Conservation (phyloP, 495 filamentous ascomycete genomes). For the Friedmanniomyces endolithicus region DNA sequence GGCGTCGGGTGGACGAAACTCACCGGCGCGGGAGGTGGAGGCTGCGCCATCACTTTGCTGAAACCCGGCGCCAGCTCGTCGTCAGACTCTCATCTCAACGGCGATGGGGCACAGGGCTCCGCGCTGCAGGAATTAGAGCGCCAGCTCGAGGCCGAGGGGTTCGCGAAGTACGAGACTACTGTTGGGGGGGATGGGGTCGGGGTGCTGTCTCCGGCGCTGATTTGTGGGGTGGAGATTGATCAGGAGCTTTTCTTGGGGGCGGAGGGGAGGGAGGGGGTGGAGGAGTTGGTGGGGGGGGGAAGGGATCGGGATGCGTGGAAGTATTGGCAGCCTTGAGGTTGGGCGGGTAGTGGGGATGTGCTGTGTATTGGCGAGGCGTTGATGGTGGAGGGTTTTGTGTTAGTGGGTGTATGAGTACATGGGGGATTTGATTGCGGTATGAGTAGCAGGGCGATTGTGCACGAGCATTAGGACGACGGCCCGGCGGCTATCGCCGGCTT, state of each 20-base stretch:
- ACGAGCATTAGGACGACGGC: background rate
- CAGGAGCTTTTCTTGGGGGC: slow-evolving; percentile 81
- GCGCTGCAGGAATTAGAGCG: slow-evolving; percentile 45
- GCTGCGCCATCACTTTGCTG: slow-evolving; percentile 84
- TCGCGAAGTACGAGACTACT: slow-evolving; percentile 71
- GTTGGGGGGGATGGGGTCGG: slow-evolving; percentile 86
- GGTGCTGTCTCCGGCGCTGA: slow-evolving; percentile 78
- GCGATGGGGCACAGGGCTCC: slow-evolving; percentile 12
- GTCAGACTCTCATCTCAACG: slow-evolving; percentile 21
- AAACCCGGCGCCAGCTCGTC: slow-evolving; percentile 40
- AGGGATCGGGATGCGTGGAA: slow-evolving; percentile 77
- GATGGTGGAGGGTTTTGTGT: background rate
- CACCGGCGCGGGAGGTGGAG: slow-evolving; percentile 88
- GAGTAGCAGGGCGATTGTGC: background rate
- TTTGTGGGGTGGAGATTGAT: slow-evolving; percentile 81
- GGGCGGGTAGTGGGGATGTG: background rate
- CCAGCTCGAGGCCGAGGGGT: slow-evolving; percentile 62
- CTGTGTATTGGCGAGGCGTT: slow-evolving; percentile 3
- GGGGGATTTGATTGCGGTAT: background rate
- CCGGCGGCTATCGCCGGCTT: background rate
- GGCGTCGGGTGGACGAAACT: slow-evolving; percentile 96
- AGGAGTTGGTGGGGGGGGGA: slow-evolving; percentile 42
- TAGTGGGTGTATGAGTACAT: background rate
- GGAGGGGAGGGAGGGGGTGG: slow-evolving; percentile 66
- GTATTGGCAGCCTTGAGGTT: slow-evolving; percentile 54